Percentiles rank a stretch among this genome's conserved stretches.
Evolutionary conservation across 352 stramenopile species (phyloP).

Genomic region (Thraustotheca clavata): DNA sequence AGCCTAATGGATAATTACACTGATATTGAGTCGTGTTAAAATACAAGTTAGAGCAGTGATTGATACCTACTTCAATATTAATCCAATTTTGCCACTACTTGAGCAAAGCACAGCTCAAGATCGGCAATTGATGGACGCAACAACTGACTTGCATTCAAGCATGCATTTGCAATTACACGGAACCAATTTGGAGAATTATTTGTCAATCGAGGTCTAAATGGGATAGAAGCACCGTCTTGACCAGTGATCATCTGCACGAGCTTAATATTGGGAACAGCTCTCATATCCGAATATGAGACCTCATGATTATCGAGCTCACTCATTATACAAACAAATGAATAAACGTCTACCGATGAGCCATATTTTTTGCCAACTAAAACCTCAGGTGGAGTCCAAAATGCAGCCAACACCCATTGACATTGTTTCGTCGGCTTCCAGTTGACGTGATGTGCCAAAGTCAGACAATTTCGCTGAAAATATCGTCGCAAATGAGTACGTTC

Average conservation of each 20-base stretch:
- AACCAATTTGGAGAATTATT: neutral
- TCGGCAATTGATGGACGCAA: too few relatives aligned
- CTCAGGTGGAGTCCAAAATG: conserved; percentile 80
- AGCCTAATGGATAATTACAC: too few relatives aligned
- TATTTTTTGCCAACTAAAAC: conserved; percentile 82
- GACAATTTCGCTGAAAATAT: conserved; percentile 57
- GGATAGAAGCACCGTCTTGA: neutral
- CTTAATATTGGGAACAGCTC: neutral
- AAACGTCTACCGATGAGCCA: conserved; percentile 50
- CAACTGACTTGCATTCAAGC: too few relatives aligned
- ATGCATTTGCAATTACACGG: neutral
- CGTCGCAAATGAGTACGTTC: conserved; percentile 64
- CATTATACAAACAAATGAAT: conserved; percentile 16
- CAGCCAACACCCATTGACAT: conserved; percentile 76
- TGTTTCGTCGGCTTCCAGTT: conserved; percentile 60
- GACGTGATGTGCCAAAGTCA: conserved; percentile 73
- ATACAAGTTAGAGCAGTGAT: too few relatives aligned
- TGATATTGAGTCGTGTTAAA: too few relatives aligned
- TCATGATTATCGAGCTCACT: conserved; percentile 9
- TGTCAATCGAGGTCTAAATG: neutral
- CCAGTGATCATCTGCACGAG: neutral
- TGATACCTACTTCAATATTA: too few relatives aligned
- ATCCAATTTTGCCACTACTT: too few relatives aligned
- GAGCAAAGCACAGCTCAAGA: too few relatives aligned
- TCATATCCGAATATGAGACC: neutral